Conservation (phyloP, 306 rosid species). For the Fagus crenata region DNA sequence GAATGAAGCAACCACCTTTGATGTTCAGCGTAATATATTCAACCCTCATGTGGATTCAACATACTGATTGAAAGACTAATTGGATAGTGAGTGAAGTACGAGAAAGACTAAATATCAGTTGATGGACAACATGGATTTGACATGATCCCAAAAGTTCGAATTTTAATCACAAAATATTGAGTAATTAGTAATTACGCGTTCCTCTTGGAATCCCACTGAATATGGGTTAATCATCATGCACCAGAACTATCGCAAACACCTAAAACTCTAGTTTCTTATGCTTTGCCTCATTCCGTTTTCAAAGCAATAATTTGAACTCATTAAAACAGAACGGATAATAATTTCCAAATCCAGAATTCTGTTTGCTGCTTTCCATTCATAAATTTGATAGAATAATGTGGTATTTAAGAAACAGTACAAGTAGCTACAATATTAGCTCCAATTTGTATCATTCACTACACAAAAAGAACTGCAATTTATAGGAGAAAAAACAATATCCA, state of each 20-base stretch:
- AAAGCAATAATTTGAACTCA: not conserved
- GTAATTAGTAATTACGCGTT: not conserved
- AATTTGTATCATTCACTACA: not conserved
- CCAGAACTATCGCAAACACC: not conserved
- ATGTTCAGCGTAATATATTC: not conserved
- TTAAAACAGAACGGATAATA: not conserved
- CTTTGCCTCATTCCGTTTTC: not conserved
- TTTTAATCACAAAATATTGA: not conserved
- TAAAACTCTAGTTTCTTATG: not conserved
- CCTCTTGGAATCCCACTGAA: not conserved
- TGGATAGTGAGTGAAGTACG: not conserved
- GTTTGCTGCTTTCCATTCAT: not conserved
- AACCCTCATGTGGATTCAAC: not conserved
- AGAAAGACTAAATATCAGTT: not conserved
- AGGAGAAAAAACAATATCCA: not conserved
- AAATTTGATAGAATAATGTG: not conserved
- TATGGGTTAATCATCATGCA: not conserved
- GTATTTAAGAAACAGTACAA: not conserved
- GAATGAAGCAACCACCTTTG: not conserved
- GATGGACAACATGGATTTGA: not conserved
- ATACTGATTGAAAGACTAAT: not conserved
- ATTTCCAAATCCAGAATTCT: not conserved
- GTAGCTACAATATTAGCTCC: not conserved
- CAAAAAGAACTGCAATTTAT: not conserved
- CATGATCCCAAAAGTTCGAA: not conserved